phyloP scores from a whole-genome alignment of 2,329 filamentous ascomycete species.

The Penicillium sp. region DNA sequence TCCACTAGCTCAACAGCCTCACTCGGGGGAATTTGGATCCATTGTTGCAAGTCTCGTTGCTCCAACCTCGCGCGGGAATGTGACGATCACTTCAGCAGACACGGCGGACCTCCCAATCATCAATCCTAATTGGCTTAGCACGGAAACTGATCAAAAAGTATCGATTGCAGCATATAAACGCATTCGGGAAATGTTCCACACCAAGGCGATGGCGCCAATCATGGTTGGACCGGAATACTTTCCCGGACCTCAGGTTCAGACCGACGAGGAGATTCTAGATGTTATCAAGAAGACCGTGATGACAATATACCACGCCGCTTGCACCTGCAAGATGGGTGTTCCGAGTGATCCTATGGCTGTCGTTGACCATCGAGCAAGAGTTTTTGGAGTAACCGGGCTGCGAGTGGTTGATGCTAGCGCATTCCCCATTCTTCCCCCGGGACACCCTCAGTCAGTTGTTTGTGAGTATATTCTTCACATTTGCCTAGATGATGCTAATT shows the following conservation, averaged over 20 bases:
- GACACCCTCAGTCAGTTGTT: conserved; percentile 40
- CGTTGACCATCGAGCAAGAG: conserved; percentile 29
- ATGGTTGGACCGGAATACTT: conserved; percentile 34
- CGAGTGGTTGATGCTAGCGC: conserved; percentile 37
- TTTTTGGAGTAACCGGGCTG: conserved; percentile 29
- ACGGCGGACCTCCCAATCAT: conserved; percentile 39
- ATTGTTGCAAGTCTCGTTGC: conserved; percentile 27
- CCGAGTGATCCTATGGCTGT: conserved; percentile 27
- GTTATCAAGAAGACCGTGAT: conserved; percentile 29
- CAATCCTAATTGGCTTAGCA: conserved; percentile 45
- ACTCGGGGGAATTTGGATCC: conserved; percentile 24
- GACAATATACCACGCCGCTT: conserved; percentile 28
- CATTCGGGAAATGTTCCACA: conserved; percentile 35
- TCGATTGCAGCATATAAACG: conserved; percentile 43
- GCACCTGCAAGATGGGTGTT: conserved; percentile 33
- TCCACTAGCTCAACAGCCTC: conserved; percentile 20
- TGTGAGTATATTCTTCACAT: conserved; percentile 27
- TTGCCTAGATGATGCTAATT: conserved; percentile 1
- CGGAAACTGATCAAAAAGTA: conserved; percentile 43
- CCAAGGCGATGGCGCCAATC: conserved; percentile 26
- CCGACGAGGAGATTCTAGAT: conserved; percentile 43
- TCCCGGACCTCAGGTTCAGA: conserved; percentile 36
- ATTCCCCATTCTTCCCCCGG: conserved; percentile 37
- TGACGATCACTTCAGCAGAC: conserved; percentile 36
- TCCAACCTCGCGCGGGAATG: conserved; percentile 43